Evolutionary conservation across 1,139 yeast species (phyloP).

Genomic region (Lodderomyces pseudojiufengensis): DNA sequence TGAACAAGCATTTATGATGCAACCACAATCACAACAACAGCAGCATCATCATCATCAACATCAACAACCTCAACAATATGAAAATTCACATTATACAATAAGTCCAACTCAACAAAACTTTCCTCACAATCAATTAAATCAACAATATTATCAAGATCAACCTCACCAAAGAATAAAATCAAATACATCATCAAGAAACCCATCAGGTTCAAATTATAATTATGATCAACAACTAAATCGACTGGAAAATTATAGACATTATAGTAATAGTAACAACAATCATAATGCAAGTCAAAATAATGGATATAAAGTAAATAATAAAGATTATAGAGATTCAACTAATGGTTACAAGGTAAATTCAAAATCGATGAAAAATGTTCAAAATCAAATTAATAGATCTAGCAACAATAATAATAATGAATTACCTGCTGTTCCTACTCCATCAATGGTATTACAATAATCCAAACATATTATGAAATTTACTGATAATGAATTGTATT

Average conservation of each 20-base stretch:
- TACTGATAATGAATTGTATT: too few relatives aligned
- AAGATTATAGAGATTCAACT: not conserved
- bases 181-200: not conserved
- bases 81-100: not conserved
- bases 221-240: too few relatives aligned
- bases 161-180: not conserved
- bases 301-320: slow-evolving; percentile 1
- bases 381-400: slow-evolving; percentile 2
- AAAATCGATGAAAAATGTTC: slow-evolving; percentile 5
- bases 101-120: not conserved
- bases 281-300: not conserved
- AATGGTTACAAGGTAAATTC: slow-evolving; percentile 4
- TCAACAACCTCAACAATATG: slow-evolving; percentile 1
- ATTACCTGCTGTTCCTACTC: slow-evolving; percentile 11
- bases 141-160: not conserved
- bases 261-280: not conserved
- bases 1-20: too few relatives aligned
- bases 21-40: not conserved
- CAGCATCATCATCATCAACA: slow-evolving; percentile 1
- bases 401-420: slow-evolving; percentile 2
- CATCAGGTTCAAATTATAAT: not conserved
- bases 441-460: slow-evolving; percentile 6
- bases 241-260: too few relatives aligned
- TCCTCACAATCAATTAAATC: not conserved
- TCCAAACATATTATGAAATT: too few relatives aligned